A percentile compares a stretch with the other conserved stretches of the same genome.
phyloP scores from a whole-genome alignment of 129 eudicot genomes.

The Helianthus annuus region HanXRQr2.0-SUNRISE NC_035445.2:155155281-155155780 shows the following conservation, averaged over 20 bases:
- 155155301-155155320: background rate
- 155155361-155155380: too few species aligned
- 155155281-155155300: background rate
- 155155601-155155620: background rate
- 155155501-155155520: slow-evolving; percentile 9
- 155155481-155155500: slow-evolving; percentile 4
- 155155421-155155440: too few species aligned
- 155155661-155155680: background rate
- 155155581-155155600: background rate
- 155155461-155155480: slow-evolving; percentile 8
- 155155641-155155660: background rate
- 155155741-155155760: slow-evolving; percentile 6
- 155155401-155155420: too few species aligned
- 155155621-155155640: background rate
- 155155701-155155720: background rate
- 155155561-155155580: background rate
- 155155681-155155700: background rate
- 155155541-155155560: slow-evolving; percentile 4
- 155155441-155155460: too few species aligned
- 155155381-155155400: too few species aligned
- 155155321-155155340: background rate
- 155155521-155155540: slow-evolving; percentile 7
- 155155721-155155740: background rate
- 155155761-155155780: slow-evolving; percentile 95
- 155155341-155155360: too few species aligned